Percentiles rank a stretch among this genome's conserved stretches.
These are phyloP conservation scores for Penicillium salamii DNA, from an alignment of 495 filamentous ascomycete genomes.

Conservation along the genomic window DNA sequence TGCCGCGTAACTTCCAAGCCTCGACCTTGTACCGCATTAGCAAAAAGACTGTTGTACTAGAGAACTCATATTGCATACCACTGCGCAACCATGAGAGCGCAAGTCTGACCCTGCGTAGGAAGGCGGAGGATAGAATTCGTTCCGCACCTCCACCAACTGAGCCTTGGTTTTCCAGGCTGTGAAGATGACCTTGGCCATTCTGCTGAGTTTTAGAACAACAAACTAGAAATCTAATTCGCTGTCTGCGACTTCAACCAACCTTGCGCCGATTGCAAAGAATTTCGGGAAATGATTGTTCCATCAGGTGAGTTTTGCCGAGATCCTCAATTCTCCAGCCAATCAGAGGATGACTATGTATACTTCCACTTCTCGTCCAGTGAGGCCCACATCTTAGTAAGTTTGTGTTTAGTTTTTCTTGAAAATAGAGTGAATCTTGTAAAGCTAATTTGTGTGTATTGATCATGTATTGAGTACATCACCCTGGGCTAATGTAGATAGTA, in stretches of 20 bases:
- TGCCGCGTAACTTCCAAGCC: constrained; percentile 64
- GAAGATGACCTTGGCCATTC: constrained; percentile 72
- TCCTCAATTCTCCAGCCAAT: constrained; percentile 2
- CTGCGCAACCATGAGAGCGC: constrained; percentile 45
- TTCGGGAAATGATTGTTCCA: constrained; percentile 16
- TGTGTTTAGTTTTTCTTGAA: too few relatives aligned
- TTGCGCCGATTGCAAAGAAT: constrained; percentile 11
- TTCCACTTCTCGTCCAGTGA: background rate
- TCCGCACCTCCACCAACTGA: constrained; percentile 65
- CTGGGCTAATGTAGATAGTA: background rate
- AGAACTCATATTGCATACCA: constrained; percentile 29
- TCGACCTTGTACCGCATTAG: constrained; percentile 35
- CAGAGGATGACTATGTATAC: background rate
- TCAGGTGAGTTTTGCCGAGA: constrained; percentile 8
- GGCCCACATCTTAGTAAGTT: too few relatives aligned
- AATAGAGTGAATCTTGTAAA: background rate
- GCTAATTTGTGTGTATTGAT: background rate
- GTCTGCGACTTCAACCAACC: background rate
- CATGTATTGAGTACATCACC: constrained; percentile 1
- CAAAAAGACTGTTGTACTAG: background rate
- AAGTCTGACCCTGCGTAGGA: constrained; percentile 34
- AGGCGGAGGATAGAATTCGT: constrained; percentile 59
- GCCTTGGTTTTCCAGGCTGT: constrained; percentile 71
- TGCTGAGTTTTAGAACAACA: background rate
- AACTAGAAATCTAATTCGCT: background rate